Evolutionary conservation across 257 asterid genomes (phyloP), one percentile per base, ranked within the genome.

Genomic region (Solanum ahanhuiri): DNA sequence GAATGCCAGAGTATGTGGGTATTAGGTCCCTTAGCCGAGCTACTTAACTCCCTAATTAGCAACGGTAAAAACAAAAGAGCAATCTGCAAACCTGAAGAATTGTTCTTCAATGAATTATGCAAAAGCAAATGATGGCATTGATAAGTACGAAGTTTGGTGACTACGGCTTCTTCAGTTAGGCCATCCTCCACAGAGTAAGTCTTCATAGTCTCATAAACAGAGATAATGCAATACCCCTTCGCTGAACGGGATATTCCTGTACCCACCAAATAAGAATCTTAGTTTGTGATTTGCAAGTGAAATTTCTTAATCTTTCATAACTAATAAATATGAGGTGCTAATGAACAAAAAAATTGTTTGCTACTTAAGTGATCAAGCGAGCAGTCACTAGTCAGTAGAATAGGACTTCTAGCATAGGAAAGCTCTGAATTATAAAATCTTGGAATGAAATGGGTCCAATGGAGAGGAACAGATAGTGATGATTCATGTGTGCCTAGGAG

Each of bases 151-250:
- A 96, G 95, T 88, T 96, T 96, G 83, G 98, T 92, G 84, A 96
- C 99, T 86, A 95, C 72, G 83, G 99, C 98, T 90, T 96, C 98
- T 93, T 96, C 99, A 23, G 98, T 96, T 70, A 96, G 96, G 85
- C 97, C 93, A 90, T 96, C 99, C 91, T 94, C 98, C 23, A 85
- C 92, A 76, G 96, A 96, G 92, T 91, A 96, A 37, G 98, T 96
- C 91, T 96, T 96, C 98, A 94, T 96, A 63, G 99, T 93, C 90
- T 96, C 99, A 57, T 95, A 88, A 88, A 95, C 96, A 20, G 94
- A 91, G 87, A 92, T 85, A 91, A 95, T 89, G 93, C 97, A 93
- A 86, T 95, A 96, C 54, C 99, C 99, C 94, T 94, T 95, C 17
- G 98, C 98, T 67, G 99, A 95, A 34, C 93, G 97, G 88, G 99